These are phyloP conservation scores for Dalbergia oliveri DNA, from an alignment of 306 rosid species.

Conservation along the genomic window DNA sequence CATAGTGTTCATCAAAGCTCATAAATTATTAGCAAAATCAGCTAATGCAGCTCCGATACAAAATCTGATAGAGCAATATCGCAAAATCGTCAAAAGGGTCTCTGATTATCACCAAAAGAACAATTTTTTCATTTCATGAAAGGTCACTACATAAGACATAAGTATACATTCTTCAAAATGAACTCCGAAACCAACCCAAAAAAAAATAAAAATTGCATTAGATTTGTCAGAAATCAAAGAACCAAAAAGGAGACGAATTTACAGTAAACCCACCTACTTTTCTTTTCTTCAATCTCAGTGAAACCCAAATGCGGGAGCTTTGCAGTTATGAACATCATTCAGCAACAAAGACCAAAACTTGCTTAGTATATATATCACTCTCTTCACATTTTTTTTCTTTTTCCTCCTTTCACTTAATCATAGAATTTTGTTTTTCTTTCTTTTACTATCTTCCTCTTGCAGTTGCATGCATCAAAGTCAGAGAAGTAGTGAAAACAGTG, in stretches of 20 bases:
- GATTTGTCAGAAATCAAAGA: conserved; percentile 34
- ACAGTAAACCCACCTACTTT: conserved; percentile 54
- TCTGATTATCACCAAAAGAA: conserved; percentile 8
- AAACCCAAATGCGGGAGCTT: conserved; percentile 53
- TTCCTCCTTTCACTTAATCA: conserved; percentile 6
- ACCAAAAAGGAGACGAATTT: conserved; percentile 10
- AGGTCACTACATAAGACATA: background rate
- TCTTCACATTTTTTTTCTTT: conserved; percentile 16
- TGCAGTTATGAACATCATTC: conserved; percentile 30
- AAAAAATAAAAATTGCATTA: conserved; percentile 28
- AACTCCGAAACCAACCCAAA: conserved; percentile 36
- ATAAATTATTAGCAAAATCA: conserved; percentile 26
- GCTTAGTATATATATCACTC: background rate
- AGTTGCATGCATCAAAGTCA: conserved; percentile 58
- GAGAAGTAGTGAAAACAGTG: conserved; percentile 52
- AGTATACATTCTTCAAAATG: conserved; percentile 40
- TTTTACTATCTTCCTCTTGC: conserved; percentile 14
- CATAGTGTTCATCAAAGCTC: background rate
- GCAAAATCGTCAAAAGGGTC: conserved; percentile 49
- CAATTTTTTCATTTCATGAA: conserved; percentile 9
- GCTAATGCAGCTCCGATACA: conserved; percentile 29
- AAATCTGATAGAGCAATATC: conserved; percentile 36
- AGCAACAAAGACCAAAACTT: conserved; percentile 44
- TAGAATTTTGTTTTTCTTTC: background rate
- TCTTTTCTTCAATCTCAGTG: conserved; percentile 41